Percentiles rank a stretch among this genome's conserved stretches.
These are phyloP conservation scores for Penicillium sp. DNA, from an alignment of 2,329 filamentous ascomycete genomes.

Conservation along the genomic window DNA sequence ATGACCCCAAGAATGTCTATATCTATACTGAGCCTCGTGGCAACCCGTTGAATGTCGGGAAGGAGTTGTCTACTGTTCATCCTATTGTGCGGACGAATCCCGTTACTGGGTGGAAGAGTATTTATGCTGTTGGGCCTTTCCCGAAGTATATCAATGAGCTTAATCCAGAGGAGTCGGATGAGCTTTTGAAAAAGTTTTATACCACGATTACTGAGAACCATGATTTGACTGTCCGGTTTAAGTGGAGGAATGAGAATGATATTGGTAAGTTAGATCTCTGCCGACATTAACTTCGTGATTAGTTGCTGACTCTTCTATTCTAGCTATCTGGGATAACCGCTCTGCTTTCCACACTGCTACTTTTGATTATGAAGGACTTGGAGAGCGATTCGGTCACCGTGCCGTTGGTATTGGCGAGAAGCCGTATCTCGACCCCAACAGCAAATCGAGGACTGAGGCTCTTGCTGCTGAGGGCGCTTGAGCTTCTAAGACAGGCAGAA, in stretches of 20 bases:
- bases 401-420: constrained; percentile 35
- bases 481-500: background rate
- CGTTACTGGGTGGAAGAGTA: constrained; percentile 63
- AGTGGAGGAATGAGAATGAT: constrained; percentile 53
- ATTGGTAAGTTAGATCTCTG: constrained; percentile 34
- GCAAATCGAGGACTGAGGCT: constrained; percentile 19
- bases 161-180: constrained; percentile 43
- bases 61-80: constrained; percentile 52
- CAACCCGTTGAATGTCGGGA: constrained; percentile 56
- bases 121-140: constrained; percentile 50
- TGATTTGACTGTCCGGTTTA: constrained; percentile 52
- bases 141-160: constrained; percentile 47
- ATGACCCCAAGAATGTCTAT: constrained; percentile 13
- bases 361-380: constrained; percentile 33
- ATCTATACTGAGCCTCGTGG: constrained; percentile 51
- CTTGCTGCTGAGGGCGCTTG: constrained; percentile 6
- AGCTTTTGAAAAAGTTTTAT: constrained; percentile 46
- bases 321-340: constrained; percentile 39
- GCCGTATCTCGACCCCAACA: constrained; percentile 36
- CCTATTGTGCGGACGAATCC: constrained; percentile 63
- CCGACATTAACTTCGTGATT: background rate
- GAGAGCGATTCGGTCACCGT: constrained; percentile 30
- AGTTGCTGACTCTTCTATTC: background rate
- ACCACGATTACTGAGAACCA: constrained; percentile 49
- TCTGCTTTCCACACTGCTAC: constrained; percentile 31